A percentile compares a stretch with the other conserved stretches of the same genome.
These are phyloP conservation scores for Lonicera japonica DNA, from an alignment of 129 eudicot genomes.

Conservation along the genomic window DNA sequence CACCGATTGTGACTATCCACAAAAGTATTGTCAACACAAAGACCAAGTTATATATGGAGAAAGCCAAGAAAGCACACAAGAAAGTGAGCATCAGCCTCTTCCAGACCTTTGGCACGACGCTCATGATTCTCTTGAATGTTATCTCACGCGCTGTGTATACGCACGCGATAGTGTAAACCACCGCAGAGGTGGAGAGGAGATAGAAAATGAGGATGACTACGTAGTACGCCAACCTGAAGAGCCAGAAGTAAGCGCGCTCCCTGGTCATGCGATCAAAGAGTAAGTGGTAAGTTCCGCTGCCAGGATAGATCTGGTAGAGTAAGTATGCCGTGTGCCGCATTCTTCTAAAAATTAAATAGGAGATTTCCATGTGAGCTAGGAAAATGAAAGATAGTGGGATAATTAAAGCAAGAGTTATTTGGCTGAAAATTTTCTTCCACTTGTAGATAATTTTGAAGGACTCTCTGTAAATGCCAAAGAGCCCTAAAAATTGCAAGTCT, in stretches of 20 bases:
- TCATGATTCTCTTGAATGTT: constrained; percentile 25
- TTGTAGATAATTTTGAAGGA: not conserved
- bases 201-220: constrained; percentile 31
- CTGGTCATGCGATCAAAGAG: constrained; percentile 16
- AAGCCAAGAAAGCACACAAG: constrained; percentile 29
- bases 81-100: constrained; percentile 59
- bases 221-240: constrained; percentile 33
- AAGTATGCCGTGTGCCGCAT: constrained; percentile 18
- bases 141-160: constrained; percentile 36
- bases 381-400: constrained; percentile 56
- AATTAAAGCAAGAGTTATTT: constrained; percentile 31
- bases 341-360: constrained; percentile 23
- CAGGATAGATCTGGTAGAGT: constrained; percentile 11
- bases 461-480: not conserved
- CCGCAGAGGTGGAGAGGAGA: constrained; percentile 61
- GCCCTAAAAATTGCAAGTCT: not conserved
- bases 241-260: constrained; percentile 22
- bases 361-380: constrained; percentile 37
- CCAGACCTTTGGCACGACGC: constrained; percentile 61
- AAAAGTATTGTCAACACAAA: not conserved
- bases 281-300: constrained; percentile 18
- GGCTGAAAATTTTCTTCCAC: not conserved
- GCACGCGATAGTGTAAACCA: constrained; percentile 51
- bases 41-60: constrained; percentile 34
- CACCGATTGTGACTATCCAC: not conserved